Percentiles rank a stretch among this genome's conserved stretches.
phyloP scores from a whole-genome alignment of 164 flowering plant genomes.

The Aristolochia californica region DNA sequence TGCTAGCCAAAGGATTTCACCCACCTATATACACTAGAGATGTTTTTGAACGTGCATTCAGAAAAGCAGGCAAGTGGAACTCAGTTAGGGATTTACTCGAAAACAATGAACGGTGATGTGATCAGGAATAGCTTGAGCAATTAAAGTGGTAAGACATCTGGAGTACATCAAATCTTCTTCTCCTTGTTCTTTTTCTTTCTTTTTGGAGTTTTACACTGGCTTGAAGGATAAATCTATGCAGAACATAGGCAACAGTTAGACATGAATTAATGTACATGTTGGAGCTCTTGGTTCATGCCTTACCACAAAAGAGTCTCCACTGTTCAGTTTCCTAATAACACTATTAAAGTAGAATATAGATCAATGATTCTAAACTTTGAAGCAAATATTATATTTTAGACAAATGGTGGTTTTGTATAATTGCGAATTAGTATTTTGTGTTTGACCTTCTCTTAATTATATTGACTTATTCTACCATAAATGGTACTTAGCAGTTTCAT shows the following conservation, averaged over 20 bases:
- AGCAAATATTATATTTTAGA: no score
- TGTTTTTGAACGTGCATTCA: conserved; percentile 23
- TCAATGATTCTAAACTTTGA: no score
- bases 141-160: conserved; percentile 1
- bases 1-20: conserved; percentile 23
- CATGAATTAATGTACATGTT: no score
- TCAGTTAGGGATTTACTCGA: conserved; percentile 24
- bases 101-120: conserved; percentile 10
- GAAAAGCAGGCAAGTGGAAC: conserved; percentile 26
- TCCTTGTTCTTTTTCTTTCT: not conserved
- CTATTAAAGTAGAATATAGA: no score
- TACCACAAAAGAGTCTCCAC: no score
- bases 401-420: no score
- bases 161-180: not conserved
- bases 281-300: no score
- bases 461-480: no score
- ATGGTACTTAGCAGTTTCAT: no score
- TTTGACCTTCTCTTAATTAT: no score
- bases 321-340: no score
- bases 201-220: not conserved
- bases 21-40: conserved; percentile 23
- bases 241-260: not conserved
- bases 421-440: no score
- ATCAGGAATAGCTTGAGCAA: not conserved
- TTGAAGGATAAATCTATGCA: not conserved